Percentiles rank a stretch among this genome's conserved stretches.
These are phyloP conservation scores for Mycena amicta DNA, from an alignment of 768 basidiomycete genomes.

Conservation along the genomic window DNA sequence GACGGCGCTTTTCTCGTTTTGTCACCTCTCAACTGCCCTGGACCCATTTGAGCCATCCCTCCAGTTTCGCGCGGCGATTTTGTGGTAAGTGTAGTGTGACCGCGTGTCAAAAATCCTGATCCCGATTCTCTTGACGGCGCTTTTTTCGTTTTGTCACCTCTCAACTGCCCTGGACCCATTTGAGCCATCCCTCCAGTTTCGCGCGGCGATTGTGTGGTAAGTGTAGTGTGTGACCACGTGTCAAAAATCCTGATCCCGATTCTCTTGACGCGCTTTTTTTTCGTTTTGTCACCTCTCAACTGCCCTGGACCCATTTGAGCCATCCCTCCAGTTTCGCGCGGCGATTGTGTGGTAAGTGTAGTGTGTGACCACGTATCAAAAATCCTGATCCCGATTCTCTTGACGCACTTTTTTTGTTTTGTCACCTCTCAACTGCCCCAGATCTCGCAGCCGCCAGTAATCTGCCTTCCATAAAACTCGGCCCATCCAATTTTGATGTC, in stretches of 20 bases:
- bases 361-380: background rate
- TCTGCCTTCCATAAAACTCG: constrained; percentile 16
- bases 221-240: too few species aligned
- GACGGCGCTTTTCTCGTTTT: background rate
- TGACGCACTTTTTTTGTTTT: background rate
- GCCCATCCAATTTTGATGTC: constrained; percentile 14
- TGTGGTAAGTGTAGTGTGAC: too few species aligned
- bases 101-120: background rate
- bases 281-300: constrained; percentile 5
- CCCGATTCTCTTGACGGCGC: background rate
- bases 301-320: too few species aligned
- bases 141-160: constrained; percentile 3
- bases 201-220: too few species aligned
- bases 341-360: too few species aligned
- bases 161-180: constrained; percentile 11
- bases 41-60: too few species aligned
- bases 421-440: constrained; percentile 7
- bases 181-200: too few species aligned
- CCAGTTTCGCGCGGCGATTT: background rate
- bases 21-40: constrained; percentile 9
- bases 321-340: background rate
- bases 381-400: background rate
- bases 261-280: background rate
- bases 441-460: constrained; percentile 17
- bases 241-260: background rate